Conservation (phyloP, 192 early-diverging fungal species). For the Coemansia sp. region DNA sequence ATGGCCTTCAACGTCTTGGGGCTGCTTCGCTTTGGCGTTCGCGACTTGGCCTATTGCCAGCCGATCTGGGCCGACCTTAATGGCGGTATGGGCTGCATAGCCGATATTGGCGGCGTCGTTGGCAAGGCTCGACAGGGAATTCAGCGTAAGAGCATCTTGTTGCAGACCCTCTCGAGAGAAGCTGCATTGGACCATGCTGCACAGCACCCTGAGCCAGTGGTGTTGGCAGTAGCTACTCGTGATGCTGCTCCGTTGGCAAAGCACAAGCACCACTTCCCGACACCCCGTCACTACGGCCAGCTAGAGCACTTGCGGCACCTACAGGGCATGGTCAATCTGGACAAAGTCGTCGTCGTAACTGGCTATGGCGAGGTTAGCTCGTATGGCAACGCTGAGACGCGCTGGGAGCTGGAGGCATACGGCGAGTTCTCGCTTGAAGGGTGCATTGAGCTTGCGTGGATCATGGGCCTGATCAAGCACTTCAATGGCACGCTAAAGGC, state of each 20-base stretch:
- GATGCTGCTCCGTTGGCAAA: conserved; percentile 75
- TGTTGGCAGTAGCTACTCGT: no score
- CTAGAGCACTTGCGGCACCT: conserved; percentile 64
- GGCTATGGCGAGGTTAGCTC: conserved; percentile 92
- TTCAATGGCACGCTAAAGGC: conserved; percentile 53
- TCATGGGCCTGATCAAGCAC: conserved; percentile 92
- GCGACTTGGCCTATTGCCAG: conserved; percentile 50
- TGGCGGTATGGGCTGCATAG: background rate
- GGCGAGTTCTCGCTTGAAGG: conserved; percentile 55
- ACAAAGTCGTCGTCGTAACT: conserved; percentile 83
- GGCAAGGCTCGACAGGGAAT: conserved; percentile 18
- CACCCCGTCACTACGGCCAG: conserved; percentile 61
- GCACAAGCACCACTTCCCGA: conserved; percentile 83
- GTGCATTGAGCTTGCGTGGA: conserved; percentile 94
- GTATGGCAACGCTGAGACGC: conserved; percentile 83
- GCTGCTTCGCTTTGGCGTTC: conserved; percentile 76
- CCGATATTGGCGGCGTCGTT: background rate
- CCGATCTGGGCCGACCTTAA: background rate
- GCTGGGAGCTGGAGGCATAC: conserved; percentile 93
- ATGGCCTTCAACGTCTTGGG: conserved; percentile 93
- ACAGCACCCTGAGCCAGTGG: no score
- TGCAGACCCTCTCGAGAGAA: no score
- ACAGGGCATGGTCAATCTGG: conserved; percentile 79
- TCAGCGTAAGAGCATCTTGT: no score
- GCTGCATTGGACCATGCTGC: no score